Percentiles rank a stretch among this genome's conserved stretches.
These are phyloP conservation scores for Penicillium cosmopolitanum DNA, from an alignment of 495 filamentous ascomycete species.

Conservation along the genomic window DNA sequence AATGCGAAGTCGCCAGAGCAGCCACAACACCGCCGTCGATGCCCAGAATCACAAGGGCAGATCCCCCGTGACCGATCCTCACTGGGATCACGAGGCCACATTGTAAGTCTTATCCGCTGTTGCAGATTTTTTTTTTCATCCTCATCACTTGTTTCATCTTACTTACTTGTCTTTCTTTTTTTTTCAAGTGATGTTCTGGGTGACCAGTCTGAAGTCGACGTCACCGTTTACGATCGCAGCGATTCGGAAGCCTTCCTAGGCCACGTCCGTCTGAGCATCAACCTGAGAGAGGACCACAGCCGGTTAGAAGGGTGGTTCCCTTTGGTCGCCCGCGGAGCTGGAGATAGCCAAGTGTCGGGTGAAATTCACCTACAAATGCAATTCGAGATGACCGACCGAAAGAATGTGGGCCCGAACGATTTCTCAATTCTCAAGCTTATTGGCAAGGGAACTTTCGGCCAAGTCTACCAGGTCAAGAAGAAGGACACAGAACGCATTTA, in stretches of 20 bases:
- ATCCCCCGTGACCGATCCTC: slow-evolving; percentile 79
- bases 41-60: slow-evolving; percentile 67
- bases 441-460: slow-evolving; percentile 98
- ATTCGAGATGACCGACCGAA: slow-evolving; percentile 89
- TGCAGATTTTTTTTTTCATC: slow-evolving; percentile 8
- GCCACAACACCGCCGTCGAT: slow-evolving; percentile 80
- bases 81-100: slow-evolving; percentile 92
- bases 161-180: slow-evolving; percentile 21
- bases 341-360: slow-evolving; percentile 76
- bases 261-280: slow-evolving; percentile 78
- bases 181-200: slow-evolving; percentile 88
- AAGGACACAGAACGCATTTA: slow-evolving; percentile 95
- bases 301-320: slow-evolving; percentile 84
- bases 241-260: slow-evolving; percentile 90
- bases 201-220: slow-evolving; percentile 86
- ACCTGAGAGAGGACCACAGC: slow-evolving; percentile 66
- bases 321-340: slow-evolving; percentile 66
- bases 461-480: slow-evolving; percentile 99
- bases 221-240: slow-evolving; percentile 89
- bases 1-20: slow-evolving; percentile 93
- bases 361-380: slow-evolving; percentile 85
- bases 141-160: slow-evolving; percentile 3
- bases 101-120: slow-evolving; percentile 67
- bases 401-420: slow-evolving; percentile 93
- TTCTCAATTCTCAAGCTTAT: slow-evolving; percentile 96